Evolutionary conservation across 805 yeast genomes (phyloP).

Genomic region (Candida stauntonica): DNA sequence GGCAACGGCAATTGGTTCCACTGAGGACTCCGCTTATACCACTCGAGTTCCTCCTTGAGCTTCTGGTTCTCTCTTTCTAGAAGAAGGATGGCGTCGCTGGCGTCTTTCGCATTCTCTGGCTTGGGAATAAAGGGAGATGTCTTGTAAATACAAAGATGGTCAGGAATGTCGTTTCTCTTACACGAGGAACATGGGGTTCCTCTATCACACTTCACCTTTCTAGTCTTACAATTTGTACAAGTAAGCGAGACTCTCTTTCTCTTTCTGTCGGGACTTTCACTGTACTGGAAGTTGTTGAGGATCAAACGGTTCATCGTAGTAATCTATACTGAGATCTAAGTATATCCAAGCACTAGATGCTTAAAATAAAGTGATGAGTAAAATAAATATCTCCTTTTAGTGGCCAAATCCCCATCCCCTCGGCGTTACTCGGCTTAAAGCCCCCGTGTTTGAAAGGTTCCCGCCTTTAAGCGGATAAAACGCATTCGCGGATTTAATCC

Average conservation of each 20-base stretch:
- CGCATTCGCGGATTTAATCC: too few relatives aligned
- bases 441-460: too few relatives aligned
- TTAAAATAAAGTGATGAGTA: background rate
- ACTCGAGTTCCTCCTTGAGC: conserved; percentile 16
- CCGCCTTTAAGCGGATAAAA: too few relatives aligned
- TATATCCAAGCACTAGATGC: too few relatives aligned
- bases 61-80: conserved; percentile 18
- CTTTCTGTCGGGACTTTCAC: too few relatives aligned
- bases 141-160: conserved; percentile 24
- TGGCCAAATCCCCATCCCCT: background rate
- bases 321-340: background rate
- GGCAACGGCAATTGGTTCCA: background rate
- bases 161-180: conserved; percentile 21
- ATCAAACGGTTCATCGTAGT: background rate
- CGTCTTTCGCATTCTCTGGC: conserved; percentile 14
- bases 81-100: conserved; percentile 12
- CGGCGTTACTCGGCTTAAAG: conserved; percentile 2
- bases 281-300: conserved; percentile 1
- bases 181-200: conserved; percentile 25
- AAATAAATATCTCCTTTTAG: too few relatives aligned
- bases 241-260: conserved; percentile 14
- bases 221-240: conserved; percentile 21
- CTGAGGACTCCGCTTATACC: conserved; percentile 4
- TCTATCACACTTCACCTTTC: conserved; percentile 27
- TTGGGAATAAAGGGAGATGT: conserved; percentile 29